These are phyloP conservation scores for Passalora sequoiae DNA, from an alignment of 2,329 filamentous ascomycete species.

Conservation along the genomic window DNA sequence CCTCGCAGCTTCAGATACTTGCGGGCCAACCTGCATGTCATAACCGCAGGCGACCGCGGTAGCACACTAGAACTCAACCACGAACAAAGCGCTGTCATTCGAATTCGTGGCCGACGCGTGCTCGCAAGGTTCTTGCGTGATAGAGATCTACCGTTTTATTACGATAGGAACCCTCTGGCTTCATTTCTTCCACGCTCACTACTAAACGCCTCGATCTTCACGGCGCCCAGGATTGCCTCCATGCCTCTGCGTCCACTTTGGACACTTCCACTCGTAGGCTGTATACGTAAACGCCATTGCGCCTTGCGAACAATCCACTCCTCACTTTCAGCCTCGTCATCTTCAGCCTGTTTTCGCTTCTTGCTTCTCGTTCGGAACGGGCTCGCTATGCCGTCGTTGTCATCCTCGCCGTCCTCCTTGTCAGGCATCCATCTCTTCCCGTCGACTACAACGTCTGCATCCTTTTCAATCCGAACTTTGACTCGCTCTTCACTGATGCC, in stretches of 20 bases:
- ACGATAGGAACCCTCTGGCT: conserved; percentile 22
- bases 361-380: conserved; percentile 1
- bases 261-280: conserved; percentile 16
- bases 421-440: conserved; percentile 20
- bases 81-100: too few relatives aligned
- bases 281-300: conserved; percentile 29
- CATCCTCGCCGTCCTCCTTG: conserved; percentile 9
- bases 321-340: conserved; percentile 12
- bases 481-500: conserved; percentile 66
- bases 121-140: too few relatives aligned
- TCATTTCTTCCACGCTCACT: conserved; percentile 26
- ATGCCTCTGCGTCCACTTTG: conserved; percentile 20
- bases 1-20: too few relatives aligned
- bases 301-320: conserved; percentile 27
- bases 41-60: too few relatives aligned
- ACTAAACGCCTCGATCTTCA: conserved; percentile 31
- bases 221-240: conserved; percentile 29
- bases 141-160: too few relatives aligned
- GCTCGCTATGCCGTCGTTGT: conserved; percentile 6
- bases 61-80: too few relatives aligned
- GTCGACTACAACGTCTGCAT: conserved; percentile 57
- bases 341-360: conserved; percentile 6
- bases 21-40: too few relatives aligned
- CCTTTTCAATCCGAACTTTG: conserved; percentile 56
- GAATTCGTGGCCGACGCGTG: too few relatives aligned